These are phyloP conservation scores for Eucalyptus marginata DNA, from an alignment of 345 rosid genomes.

Conservation along the genomic window DNA sequence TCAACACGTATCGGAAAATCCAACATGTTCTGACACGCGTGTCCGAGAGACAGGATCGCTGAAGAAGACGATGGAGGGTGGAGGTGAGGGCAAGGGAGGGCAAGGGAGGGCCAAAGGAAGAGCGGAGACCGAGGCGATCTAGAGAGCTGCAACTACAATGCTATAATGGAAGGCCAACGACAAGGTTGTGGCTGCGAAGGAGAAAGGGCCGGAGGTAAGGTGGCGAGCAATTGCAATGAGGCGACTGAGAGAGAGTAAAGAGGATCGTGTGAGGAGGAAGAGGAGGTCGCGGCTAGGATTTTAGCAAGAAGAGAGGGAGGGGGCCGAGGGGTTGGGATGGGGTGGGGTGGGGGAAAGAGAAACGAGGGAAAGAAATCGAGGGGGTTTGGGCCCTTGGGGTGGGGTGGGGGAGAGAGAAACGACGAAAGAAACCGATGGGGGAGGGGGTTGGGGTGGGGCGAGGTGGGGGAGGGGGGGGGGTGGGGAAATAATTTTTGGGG, in stretches of 20 bases:
- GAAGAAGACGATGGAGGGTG: too few species aligned
- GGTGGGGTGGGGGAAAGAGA: too few species aligned
- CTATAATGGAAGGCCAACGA: rapidly evolving
- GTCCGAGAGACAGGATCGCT: rapidly evolving
- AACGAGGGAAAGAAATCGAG: too few species aligned
- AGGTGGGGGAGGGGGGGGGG: too few species aligned
- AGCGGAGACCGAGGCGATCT: rapidly evolving
- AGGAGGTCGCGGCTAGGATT: rapidly evolving
- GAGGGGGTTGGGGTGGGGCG: rapidly evolving
- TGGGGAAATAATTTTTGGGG: too few species aligned
- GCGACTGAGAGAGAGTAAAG: rapidly evolving
- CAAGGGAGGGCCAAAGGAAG: rapidly evolving
- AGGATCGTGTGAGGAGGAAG: too few species aligned
- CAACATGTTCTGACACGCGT: rapidly evolving
- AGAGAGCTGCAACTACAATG: rapidly evolving
- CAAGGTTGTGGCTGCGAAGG: rapidly evolving
- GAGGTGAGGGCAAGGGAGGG: rapidly evolving
- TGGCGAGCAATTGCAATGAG: rapidly evolving
- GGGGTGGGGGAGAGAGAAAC: too few species aligned
- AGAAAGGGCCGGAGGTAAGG: too few species aligned
- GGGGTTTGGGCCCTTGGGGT: too few species aligned
- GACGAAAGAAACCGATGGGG: too few species aligned
- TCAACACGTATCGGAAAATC: rapidly evolving
- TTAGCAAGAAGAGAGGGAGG: too few species aligned
- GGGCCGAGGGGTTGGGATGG: too few species aligned